Evolutionary conservation across 2,329 filamentous ascomycete genomes (phyloP).

Genomic region (Sphaceloma murrayae): DNA sequence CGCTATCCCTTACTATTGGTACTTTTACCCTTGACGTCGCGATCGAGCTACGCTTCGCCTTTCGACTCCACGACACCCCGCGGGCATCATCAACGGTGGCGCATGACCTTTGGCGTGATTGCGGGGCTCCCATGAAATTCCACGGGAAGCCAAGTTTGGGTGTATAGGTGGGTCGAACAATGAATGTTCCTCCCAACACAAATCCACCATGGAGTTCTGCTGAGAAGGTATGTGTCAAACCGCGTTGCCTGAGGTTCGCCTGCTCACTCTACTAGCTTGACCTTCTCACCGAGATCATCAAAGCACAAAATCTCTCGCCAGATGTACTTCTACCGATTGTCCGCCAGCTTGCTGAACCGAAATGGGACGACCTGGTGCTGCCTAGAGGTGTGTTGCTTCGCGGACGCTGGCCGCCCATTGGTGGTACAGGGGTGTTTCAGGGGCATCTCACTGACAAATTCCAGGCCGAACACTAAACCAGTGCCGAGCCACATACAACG

Average conservation of each 20-base stretch:
- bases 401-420: neutral
- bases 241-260: too few species aligned
- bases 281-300: constrained; percentile 45
- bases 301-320: constrained; percentile 36
- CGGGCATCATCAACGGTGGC: constrained; percentile 4
- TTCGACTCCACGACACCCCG: neutral
- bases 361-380: constrained; percentile 42
- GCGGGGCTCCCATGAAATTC: constrained; percentile 11
- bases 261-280: too few species aligned
- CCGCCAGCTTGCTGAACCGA: constrained; percentile 35
- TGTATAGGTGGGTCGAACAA: constrained; percentile 11
- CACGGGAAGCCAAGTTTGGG: constrained; percentile 1
- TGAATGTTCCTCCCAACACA: constrained; percentile 15
- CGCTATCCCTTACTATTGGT: neutral
- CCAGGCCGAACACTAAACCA: constrained; percentile 29
- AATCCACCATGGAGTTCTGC: constrained; percentile 15
- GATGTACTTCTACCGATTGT: constrained; percentile 37
- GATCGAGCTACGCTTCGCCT: neutral
- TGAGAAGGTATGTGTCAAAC: constrained; percentile 14
- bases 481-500: constrained; percentile 25
- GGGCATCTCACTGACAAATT: constrained; percentile 18
- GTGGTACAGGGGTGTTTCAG: constrained; percentile 1
- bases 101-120: constrained; percentile 2
- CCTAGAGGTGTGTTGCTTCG: constrained; percentile 37
- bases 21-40: neutral